These are phyloP conservation scores for Phytophthora kernoviae DNA, from an alignment of 352 stramenopile species.

Conservation along the genomic window DNA sequence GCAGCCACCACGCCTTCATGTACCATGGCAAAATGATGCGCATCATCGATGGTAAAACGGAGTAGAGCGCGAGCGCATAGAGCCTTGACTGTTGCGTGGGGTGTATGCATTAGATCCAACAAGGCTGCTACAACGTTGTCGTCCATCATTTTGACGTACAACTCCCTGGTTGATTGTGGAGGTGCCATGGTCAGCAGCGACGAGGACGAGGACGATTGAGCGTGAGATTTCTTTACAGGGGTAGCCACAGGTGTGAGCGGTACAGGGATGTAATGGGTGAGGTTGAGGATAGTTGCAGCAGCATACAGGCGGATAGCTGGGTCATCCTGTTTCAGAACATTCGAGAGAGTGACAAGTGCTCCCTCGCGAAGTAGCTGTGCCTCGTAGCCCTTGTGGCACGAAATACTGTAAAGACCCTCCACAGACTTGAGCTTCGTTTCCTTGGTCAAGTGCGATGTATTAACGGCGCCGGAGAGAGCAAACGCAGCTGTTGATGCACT, in stretches of 20 bases:
- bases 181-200: conserved; percentile 19
- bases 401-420: conserved; percentile 83
- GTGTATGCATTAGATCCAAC: conserved; percentile 72
- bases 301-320: conserved; percentile 63
- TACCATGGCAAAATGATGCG: conserved; percentile 79
- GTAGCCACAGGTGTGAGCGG: conserved; percentile 18
- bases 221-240: conserved; percentile 24
- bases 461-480: conserved; percentile 16
- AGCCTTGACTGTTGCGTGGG: conserved; percentile 65
- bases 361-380: conserved; percentile 72
- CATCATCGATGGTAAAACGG: conserved; percentile 76
- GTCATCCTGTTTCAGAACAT: conserved; percentile 78
- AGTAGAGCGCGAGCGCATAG: conserved; percentile 73
- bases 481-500: conserved; percentile 15
- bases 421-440: conserved; percentile 82
- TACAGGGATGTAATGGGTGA: conserved; percentile 42
- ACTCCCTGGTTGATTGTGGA: conserved; percentile 43
- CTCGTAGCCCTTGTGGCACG: conserved; percentile 77
- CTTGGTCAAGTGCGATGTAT: conserved; percentile 41
- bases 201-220: conserved; percentile 16
- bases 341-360: conserved; percentile 58
- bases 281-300: conserved; percentile 78
- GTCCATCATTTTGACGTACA: conserved; percentile 79
- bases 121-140: conserved; percentile 61
- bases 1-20: conserved; percentile 73